Conservation (phyloP, 2,329 filamentous ascomycete genomes). For the Cladosporium sp. region DNA sequence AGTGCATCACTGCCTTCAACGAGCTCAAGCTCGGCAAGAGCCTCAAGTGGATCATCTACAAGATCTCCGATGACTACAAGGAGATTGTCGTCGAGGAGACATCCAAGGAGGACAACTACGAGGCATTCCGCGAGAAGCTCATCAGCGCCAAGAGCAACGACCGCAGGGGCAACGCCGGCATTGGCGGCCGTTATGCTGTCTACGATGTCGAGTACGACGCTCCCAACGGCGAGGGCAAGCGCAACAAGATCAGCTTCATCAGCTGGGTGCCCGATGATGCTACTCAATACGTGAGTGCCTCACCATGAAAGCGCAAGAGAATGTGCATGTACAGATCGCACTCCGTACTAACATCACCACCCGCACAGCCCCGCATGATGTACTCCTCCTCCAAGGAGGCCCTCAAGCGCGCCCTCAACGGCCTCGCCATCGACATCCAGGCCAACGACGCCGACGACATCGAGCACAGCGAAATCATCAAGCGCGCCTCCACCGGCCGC, state of each 20-base stretch:
- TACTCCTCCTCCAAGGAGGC: constrained; percentile 88
- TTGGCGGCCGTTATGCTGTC: constrained; percentile 77
- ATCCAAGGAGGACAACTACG: constrained; percentile 67
- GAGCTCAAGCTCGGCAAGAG: constrained; percentile 80
- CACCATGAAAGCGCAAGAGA: not conserved
- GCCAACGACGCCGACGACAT: constrained; percentile 62
- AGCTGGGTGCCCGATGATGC: constrained; percentile 82
- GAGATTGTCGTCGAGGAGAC: constrained; percentile 78
- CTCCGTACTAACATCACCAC: not conserved
- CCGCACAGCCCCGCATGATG: constrained; percentile 75
- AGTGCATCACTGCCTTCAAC: constrained; percentile 71
- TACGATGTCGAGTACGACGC: constrained; percentile 82
- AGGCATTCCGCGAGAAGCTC: constrained; percentile 74
- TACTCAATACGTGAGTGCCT: constrained; percentile 65
- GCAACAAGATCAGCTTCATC: constrained; percentile 77
- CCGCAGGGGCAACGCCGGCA: constrained; percentile 58
- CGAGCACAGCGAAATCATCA: constrained; percentile 70
- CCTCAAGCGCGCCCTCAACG: constrained; percentile 66
- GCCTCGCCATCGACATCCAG: constrained; percentile 22
- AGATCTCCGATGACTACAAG: constrained; percentile 80
- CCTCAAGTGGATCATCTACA: constrained; percentile 82
- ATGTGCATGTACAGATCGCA: not conserved
- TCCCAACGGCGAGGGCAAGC: constrained; percentile 69
- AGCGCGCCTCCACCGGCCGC: constrained; percentile 32
- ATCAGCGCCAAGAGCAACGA: constrained; percentile 71